Base-by-base conservation (phyloP, 2,329 filamentous ascomycete genomes). In the Cordyceps militaris region DNA sequence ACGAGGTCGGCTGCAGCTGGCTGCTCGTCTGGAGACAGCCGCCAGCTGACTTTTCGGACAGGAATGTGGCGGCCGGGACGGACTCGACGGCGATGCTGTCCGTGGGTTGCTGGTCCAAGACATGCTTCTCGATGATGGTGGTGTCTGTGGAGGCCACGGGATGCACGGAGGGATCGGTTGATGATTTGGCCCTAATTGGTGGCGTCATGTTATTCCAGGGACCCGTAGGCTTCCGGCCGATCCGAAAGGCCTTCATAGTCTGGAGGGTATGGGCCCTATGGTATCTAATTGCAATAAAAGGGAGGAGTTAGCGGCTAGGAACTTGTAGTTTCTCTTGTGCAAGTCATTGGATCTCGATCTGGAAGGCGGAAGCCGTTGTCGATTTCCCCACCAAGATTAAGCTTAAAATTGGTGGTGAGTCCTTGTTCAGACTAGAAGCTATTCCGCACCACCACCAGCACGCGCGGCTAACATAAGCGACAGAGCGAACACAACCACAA, bases 231-330 rank as follows among this genome's bases (percentile, higher is more conserved):
- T 76, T 78, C 64, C 76, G 78, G 63, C 82, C 83, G 63, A 86
- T 83, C 63, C 80, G 80, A 70, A 78, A 84, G 63, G 77, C 76
- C 67, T 77, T 79, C 81, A 86, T 84, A 52, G 77, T 78, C 50
- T 74, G 72, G 30, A 84, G 67, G 14, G 81, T 81, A 56, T 73
- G 70, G 42, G 72, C 70, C 40, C 75, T 78, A 66, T 86, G 83
- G 68, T 83, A 85, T 62, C 83, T 85, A 71, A 30, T 44, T 66
- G 63, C 47, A 32, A 50, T 66, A 63, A 47, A 50, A 59, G 13
- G 56, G 36, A 47, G 23, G n/a, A 48, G 58, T 56, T 28, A 59
- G 52, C 58, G 21, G 11, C 16, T 23, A 43, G n/a, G 26, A 14
- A 30, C 26, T 21, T 32, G 2, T 32, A 14, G 7, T 38, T 56